Conservation (phyloP, 192 early-diverging fungal species). For the Coemansia sp. region DNA sequence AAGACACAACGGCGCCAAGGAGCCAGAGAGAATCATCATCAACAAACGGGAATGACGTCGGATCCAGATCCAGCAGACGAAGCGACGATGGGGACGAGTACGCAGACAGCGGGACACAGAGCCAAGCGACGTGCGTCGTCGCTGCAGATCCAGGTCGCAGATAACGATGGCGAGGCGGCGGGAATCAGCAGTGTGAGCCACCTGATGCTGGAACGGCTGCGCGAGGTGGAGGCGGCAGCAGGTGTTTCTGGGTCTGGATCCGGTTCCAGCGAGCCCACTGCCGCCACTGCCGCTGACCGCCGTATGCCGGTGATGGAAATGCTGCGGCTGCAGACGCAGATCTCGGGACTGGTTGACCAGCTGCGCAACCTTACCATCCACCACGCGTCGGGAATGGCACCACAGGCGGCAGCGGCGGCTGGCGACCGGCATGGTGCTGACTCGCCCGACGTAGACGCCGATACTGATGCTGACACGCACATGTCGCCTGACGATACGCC, state of each 20-base stretch:
- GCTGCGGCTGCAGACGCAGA: constrained; percentile 53
- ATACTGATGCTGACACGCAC: not conserved
- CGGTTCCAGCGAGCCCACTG: not conserved
- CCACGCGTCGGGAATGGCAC: constrained; percentile 25
- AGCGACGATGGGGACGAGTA: not conserved
- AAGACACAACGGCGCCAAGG: not conserved
- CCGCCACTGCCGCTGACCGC: not conserved
- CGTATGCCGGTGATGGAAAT: constrained; percentile 47
- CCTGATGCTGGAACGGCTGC: constrained; percentile 28
- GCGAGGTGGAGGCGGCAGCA: constrained; percentile 10
- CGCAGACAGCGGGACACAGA: not conserved
- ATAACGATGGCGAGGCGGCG: constrained; percentile 7
- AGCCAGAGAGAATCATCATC: not conserved
- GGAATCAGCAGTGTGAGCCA: constrained; percentile 36
- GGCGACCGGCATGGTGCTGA: too few species aligned
- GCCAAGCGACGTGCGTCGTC: constrained; percentile 33
- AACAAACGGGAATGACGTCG: not conserved
- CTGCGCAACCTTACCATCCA: constrained; percentile 45
- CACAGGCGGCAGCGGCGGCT: not conserved
- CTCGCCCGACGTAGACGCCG: too few species aligned
- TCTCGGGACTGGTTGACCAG: constrained; percentile 44
- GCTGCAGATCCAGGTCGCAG: constrained; percentile 5
- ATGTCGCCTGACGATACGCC: too few species aligned
- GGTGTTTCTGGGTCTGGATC: not conserved
- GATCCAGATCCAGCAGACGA: not conserved